A percentile compares a stretch with the other conserved stretches of the same genome.
These are phyloP conservation scores for Phoma sp. DNA, from an alignment of 2,329 filamentous ascomycete genomes.

Conservation along the genomic window DNA sequence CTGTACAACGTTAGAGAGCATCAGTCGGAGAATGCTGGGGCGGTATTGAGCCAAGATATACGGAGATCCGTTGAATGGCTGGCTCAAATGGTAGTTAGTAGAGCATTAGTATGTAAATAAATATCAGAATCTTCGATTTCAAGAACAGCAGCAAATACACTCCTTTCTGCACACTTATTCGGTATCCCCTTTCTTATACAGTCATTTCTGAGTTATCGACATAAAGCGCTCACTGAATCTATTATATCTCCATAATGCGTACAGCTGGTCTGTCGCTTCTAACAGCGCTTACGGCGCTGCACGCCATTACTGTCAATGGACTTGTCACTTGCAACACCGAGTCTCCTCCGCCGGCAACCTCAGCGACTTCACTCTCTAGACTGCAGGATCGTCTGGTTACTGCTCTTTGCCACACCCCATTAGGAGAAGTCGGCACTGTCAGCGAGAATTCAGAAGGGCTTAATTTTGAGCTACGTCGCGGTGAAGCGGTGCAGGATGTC, in stretches of 20 bases:
- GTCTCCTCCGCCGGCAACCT: background rate
- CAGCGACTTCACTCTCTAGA: background rate
- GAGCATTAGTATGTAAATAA: background rate
- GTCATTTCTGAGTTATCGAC: background rate
- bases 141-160: background rate
- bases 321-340: constrained; percentile 2
- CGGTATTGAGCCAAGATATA: background rate
- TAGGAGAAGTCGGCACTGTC: background rate
- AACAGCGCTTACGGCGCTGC: background rate
- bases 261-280: background rate
- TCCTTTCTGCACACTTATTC: background rate
- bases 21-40: background rate
- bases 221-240: background rate
- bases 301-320: background rate
- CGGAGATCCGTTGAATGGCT: background rate
- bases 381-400: background rate
- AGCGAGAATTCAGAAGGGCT: background rate
- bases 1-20: background rate
- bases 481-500: background rate
- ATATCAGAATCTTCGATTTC: background rate
- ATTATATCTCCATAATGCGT: constrained; percentile 1
- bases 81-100: background rate
- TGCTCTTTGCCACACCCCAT: background rate
- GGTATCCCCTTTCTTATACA: background rate
- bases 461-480: background rate